Conservation (phyloP, 306 rosid genomes). For the Lablab purpureus region DNA sequence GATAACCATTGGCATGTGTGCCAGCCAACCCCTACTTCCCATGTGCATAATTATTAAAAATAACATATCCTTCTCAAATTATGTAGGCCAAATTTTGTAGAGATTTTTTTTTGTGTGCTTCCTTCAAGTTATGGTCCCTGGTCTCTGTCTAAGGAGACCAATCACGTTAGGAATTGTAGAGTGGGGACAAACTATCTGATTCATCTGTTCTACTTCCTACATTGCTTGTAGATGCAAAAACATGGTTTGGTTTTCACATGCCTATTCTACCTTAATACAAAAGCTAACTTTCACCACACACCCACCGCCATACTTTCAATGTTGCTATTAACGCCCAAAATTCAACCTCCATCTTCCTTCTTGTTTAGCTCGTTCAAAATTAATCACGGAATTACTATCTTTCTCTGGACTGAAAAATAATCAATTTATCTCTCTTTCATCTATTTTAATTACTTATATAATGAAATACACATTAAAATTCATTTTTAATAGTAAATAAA, state of each 20-base stretch:
- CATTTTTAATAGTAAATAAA: too few relatives aligned
- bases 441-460: too few relatives aligned
- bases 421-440: too few relatives aligned
- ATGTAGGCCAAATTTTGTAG: too few relatives aligned
- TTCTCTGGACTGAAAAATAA: too few relatives aligned
- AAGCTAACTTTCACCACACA: background rate
- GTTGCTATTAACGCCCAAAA: background rate
- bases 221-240: conserved; percentile 38
- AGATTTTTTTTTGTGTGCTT: background rate
- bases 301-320: background rate
- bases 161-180: conserved; percentile 5
- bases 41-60: conserved; percentile 6
- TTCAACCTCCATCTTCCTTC: background rate
- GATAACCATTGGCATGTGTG: conserved; percentile 39
- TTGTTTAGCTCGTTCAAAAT: background rate
- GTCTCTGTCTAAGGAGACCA: background rate
- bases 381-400: background rate
- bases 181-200: too few relatives aligned
- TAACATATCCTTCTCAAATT: background rate
- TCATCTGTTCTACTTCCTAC: background rate
- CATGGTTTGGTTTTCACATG: background rate
- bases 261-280: background rate
- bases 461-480: too few relatives aligned
- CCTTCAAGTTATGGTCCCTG: conserved; percentile 26
- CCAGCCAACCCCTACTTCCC: conserved; percentile 22